A percentile compares a stretch with the other conserved stretches of the same genome.
These are phyloP conservation scores for Myriosclerotinia curreyana DNA, from an alignment of 2,329 filamentous ascomycete genomes.

Conservation along the genomic window DNA sequence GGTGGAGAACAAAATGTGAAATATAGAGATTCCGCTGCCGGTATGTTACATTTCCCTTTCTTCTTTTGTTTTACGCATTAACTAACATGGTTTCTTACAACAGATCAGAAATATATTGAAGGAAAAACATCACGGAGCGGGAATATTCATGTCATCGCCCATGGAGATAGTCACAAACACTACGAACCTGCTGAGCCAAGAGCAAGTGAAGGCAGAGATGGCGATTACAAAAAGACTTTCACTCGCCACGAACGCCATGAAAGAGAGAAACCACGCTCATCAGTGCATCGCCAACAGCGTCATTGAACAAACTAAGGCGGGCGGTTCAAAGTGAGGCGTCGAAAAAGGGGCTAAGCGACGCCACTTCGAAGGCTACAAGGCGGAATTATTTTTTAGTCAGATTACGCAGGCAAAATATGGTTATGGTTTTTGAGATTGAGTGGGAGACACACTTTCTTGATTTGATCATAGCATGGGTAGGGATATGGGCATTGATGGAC, in stretches of 20 bases:
- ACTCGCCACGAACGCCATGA: not conserved
- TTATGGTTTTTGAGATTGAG: not conserved
- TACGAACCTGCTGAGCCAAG: slow-evolving; percentile 17
- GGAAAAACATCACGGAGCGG: slow-evolving; percentile 2
- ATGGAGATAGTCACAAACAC: slow-evolving; percentile 3
- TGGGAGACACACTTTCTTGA: not conserved
- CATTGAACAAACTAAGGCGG: not conserved
- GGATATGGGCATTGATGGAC: not conserved
- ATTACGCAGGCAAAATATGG: not conserved
- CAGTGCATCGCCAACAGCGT: too few relatives aligned
- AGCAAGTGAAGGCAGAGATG: slow-evolving; percentile 9
- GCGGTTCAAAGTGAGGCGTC: not conserved
- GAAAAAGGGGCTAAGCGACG: not conserved
- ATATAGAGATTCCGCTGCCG: slow-evolving; percentile 8
- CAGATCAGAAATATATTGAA: slow-evolving; percentile 13
- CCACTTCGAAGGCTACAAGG: slow-evolving; percentile 2
- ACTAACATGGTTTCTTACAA: not conserved
- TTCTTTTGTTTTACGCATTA: not conserved
- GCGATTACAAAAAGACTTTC: not conserved
- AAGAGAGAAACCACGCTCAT: not conserved
- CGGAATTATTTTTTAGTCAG: not conserved
- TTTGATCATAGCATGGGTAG: not conserved
- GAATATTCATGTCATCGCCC: not conserved
- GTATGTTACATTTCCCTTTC: not conserved
- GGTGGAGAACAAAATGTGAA: slow-evolving; percentile 7